phyloP scores from a whole-genome alignment of 2,329 filamentous ascomycete species.

The Pseudofabraea citricarpa region DNA sequence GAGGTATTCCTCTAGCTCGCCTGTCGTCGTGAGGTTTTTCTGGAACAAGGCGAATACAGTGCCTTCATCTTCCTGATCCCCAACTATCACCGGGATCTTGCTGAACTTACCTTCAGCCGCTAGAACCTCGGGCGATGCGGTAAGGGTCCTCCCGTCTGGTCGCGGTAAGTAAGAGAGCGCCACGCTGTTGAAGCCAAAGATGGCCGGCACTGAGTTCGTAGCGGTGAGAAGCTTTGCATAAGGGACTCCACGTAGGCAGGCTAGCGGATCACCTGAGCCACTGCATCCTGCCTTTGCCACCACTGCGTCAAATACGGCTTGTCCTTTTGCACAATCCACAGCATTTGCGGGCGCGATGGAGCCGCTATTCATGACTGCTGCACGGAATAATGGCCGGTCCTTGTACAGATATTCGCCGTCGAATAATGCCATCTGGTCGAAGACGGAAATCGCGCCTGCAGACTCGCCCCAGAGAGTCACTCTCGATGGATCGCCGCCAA shows the following conservation, averaged over 20 bases:
- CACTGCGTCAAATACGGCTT: slow-evolving; percentile 59
- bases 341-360: slow-evolving; percentile 55
- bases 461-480: slow-evolving; percentile 75
- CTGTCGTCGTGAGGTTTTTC: slow-evolving; percentile 58
- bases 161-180: slow-evolving; percentile 71
- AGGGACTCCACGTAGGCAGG: slow-evolving; percentile 58
- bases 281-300: slow-evolving; percentile 58
- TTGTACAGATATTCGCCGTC: slow-evolving; percentile 71
- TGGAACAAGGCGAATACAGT: slow-evolving; percentile 70
- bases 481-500: slow-evolving; percentile 74
- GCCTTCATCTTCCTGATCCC: slow-evolving; percentile 77
- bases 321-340: slow-evolving; percentile 61
- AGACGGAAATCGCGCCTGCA: slow-evolving; percentile 67
- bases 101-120: slow-evolving; percentile 48
- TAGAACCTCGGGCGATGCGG: slow-evolving; percentile 58
- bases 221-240: slow-evolving; percentile 61
- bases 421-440: slow-evolving; percentile 72
- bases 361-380: slow-evolving; percentile 73
- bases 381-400: slow-evolving; percentile 68
- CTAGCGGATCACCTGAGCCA: slow-evolving; percentile 49
- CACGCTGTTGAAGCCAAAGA: slow-evolving; percentile 63
- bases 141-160: slow-evolving; percentile 61
- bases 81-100: slow-evolving; percentile 59
- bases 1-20: slow-evolving; percentile 60
- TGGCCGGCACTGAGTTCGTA: slow-evolving; percentile 62